phyloP scores from a whole-genome alignment of 2,329 filamentous ascomycete species.

The Paraconiothyrium brasiliense region DNA sequence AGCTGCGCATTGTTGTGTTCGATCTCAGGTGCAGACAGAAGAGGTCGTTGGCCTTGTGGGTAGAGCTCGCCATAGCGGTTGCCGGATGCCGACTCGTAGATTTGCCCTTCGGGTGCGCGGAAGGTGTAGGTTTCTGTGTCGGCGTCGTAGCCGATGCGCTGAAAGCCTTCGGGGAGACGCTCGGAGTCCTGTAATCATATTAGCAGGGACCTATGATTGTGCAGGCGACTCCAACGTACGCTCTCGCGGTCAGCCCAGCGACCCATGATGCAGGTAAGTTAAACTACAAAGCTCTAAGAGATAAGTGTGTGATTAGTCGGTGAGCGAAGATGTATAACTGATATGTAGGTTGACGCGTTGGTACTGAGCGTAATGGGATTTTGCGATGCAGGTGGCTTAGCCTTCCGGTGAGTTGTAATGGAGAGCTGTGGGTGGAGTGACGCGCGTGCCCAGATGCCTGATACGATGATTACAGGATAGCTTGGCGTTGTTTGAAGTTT shows the following conservation, averaged over 20 bases:
- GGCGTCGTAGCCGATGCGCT: constrained; percentile 65
- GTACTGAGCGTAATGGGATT: neutral
- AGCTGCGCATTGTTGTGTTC: constrained; percentile 31
- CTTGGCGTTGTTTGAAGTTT: constrained; percentile 4
- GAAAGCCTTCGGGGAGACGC: constrained; percentile 65
- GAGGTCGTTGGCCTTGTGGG: constrained; percentile 26
- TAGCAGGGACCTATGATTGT: neutral
- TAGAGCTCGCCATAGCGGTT: constrained; percentile 59
- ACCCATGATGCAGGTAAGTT: constrained; percentile 27
- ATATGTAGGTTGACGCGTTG: neutral
- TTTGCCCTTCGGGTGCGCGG: constrained; percentile 58
- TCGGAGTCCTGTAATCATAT: constrained; percentile 54
- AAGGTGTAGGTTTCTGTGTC: constrained; percentile 65
- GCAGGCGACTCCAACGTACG: constrained; percentile 19
- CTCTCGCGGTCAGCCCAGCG: constrained; percentile 36
- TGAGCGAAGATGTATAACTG: neutral
- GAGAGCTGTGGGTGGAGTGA: neutral
- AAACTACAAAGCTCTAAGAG: neutral
- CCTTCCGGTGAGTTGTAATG: neutral
- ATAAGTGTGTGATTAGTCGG: constrained; percentile 8
- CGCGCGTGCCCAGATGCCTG: constrained; percentile 5
- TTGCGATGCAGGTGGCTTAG: constrained; percentile 1
- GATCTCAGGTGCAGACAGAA: constrained; percentile 25
- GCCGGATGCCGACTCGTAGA: constrained; percentile 63
- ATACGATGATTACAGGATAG: constrained; percentile 3